Percentiles rank a stretch among this genome's conserved stretches.
Evolutionary conservation across 2,329 filamentous ascomycete genomes (phyloP).

Genomic region (Calonectria henricotiae): DNA sequence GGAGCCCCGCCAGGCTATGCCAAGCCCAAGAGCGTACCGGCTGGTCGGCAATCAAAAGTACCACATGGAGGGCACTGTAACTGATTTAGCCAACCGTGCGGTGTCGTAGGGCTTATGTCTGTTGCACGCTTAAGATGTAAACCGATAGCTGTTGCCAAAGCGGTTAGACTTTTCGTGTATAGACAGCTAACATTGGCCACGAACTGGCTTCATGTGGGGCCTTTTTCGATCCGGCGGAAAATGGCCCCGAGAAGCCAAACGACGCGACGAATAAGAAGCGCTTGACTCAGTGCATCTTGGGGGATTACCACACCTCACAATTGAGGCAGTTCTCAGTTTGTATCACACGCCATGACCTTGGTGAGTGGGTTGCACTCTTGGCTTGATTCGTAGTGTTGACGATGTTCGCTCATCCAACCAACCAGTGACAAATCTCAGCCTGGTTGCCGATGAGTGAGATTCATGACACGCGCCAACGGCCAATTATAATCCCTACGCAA

Average conservation of each 20-base stretch:
- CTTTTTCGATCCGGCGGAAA: not conserved
- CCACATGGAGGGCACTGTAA: not conserved
- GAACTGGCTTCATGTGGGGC: not conserved
- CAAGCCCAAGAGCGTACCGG: not conserved
- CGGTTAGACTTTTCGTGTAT: not conserved
- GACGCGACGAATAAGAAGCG: not conserved
- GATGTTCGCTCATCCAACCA: not conserved
- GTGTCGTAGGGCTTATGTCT: not conserved
- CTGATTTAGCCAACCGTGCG: not conserved
- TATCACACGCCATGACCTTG: not conserved
- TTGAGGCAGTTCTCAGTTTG: not conserved
- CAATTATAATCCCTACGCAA: too few relatives aligned
- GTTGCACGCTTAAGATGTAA: not conserved
- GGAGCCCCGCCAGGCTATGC: not conserved
- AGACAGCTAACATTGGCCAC: not conserved
- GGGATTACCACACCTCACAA: not conserved
- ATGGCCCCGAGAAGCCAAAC: not conserved
- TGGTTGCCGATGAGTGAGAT: not conserved
- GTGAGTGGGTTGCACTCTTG: not conserved
- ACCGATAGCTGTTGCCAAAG: not conserved
- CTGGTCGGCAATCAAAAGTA: not conserved
- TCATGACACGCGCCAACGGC: not conserved
- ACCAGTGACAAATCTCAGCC: not conserved
- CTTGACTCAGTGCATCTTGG: too few relatives aligned
- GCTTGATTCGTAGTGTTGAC: not conserved